Evolutionary conservation across 805 yeast genomes (phyloP), one percentile per base, ranked within the genome.

Genomic region (Cyberlindnera euphorbiae): DNA sequence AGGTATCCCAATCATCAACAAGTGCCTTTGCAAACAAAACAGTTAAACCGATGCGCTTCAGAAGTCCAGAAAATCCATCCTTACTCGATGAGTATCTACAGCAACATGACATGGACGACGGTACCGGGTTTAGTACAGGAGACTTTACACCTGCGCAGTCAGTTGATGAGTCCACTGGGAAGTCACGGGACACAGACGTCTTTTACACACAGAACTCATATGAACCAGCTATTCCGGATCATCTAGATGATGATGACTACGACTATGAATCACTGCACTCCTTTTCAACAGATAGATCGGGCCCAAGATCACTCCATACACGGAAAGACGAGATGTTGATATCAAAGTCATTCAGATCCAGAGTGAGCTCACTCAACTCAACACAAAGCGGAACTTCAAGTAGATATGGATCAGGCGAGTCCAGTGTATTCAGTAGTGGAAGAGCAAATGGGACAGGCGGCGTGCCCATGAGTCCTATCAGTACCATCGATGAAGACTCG

Each of bases 401-500:
- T 19, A 32, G 24, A n/a, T 31, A 31, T 3, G 39, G 32, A 5
- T 30, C 42, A 7, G 13, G 24, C 12, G 29, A 33, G 7, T 50
- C 54, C 1, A 50, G 46, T 26, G 36, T 40, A 2, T 46, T 46
- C 26, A 47, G 44, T 30, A 45, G 43, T 14, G 30, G 36, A 6
- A 24, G 43, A 25, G 26, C 31, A 8, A 35, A 32, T 22, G 39
- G 41, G 3, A 22, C 30, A 11, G 41, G 45, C n/a, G 28, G 31
- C n/a, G 25, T 43, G 3, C 42, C 45, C 13, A 36, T 38, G 35
- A 41, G 50, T 4, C 52, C 53, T 16, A 47, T 45, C 17, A 42
- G 46, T 5, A 41, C 50, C 1, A 46, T 49, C 17, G 47, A 38
- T 9, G 52, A 49, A 35, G 50, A 49, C 13, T 47, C 41, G 10